Base-by-base conservation (phyloP, 2,329 filamentous ascomycete genomes). In the Biscogniauxia mediterranea region DNA sequence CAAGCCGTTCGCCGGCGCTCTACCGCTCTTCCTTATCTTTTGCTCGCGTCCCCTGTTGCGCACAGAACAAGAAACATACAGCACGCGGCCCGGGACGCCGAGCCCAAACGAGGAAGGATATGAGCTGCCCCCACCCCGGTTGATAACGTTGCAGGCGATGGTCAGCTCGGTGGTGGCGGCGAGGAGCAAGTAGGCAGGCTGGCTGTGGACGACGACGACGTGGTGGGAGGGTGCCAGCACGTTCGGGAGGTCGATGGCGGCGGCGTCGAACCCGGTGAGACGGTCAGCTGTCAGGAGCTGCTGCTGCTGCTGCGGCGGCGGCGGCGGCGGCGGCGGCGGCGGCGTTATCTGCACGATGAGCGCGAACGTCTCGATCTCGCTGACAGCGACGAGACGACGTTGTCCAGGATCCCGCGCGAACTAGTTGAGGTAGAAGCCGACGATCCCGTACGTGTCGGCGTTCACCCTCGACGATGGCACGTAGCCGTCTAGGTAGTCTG, bases 381-480 rank as follows among this genome's bases (percentile, higher is more conserved):
- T n/a, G 38, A n/a, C 38, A 11, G 38, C 26, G 49, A 60, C 57
- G 8, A 62, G 49, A 60, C 57, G 8, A 62, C 42, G 5, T 57
- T 60, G 13, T 53, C 55, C 13, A 62, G 52, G 7, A 62, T 52
- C 11, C 55, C 60, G 2, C 9, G 57, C 55, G 7, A 60, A 21
- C 3, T 51, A 57, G 25, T 62, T 57, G 17, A 55, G 52, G 19
- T 62, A 62, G 21, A 60, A 55, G 15, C 61, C 61, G 3, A 62
- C 61, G 23, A 62, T 49, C 1, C 61, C 61, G 52, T 62, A 62
- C 28, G 23, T 53, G 28, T 62, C 61, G 23, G 61, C 52, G 23
- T 62, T 26, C n/a, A 21, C 61, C 60, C 9, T 42, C 15, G n/a
- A 57, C 38, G 3, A 52, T n/a, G 52, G 52, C 61, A 60, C 7